phyloP scores from a whole-genome alignment of 2,329 filamentous ascomycete species.

The Pseudodiploospora longispora region DNA sequence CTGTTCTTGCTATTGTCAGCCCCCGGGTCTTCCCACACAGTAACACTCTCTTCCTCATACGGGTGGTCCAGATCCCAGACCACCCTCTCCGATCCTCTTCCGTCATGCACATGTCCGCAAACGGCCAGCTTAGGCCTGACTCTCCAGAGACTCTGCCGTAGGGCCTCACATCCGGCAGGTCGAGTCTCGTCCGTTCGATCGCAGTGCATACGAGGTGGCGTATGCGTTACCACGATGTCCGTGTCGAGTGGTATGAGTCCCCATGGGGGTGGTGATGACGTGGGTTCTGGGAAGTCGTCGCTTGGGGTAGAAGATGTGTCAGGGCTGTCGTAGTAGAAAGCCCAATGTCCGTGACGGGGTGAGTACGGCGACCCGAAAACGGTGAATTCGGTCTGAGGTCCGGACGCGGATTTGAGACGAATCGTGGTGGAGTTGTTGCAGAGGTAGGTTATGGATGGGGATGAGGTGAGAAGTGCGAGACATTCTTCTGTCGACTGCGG shows the following conservation, averaged over 20 bases:
- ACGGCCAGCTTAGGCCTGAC: conserved; percentile 57
- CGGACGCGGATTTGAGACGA: conserved; percentile 42
- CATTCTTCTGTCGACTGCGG: conserved; percentile 47
- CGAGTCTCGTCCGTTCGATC: conserved; percentile 38
- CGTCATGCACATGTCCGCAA: conserved; percentile 66
- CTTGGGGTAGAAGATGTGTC: conserved; percentile 1
- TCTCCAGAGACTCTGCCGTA: conserved; percentile 49
- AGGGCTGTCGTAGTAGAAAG: conserved; percentile 52
- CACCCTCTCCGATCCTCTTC: conserved; percentile 55
- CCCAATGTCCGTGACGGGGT: conserved; percentile 51
- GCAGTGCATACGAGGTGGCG: conserved; percentile 52
- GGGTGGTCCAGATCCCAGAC: conserved; percentile 45
- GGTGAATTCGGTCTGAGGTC: conserved; percentile 52
- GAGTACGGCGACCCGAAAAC: conserved; percentile 67
- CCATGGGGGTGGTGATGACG: conserved; percentile 41
- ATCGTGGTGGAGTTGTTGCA: conserved; percentile 48
- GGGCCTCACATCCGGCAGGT: conserved; percentile 50
- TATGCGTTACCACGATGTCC: conserved; percentile 65
- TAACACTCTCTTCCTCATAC: conserved; percentile 35
- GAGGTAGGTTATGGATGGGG: conserved; percentile 55
- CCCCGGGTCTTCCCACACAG: conserved; percentile 53
- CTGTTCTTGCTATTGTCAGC: conserved; percentile 49
- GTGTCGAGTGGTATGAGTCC: conserved; percentile 49
- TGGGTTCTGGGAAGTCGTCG: conserved; percentile 14
- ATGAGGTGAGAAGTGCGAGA: conserved; percentile 44